Evolutionary conservation across 768 basidiomycete genomes (phyloP).

Genomic region (Boletus reticuloceps): DNA sequence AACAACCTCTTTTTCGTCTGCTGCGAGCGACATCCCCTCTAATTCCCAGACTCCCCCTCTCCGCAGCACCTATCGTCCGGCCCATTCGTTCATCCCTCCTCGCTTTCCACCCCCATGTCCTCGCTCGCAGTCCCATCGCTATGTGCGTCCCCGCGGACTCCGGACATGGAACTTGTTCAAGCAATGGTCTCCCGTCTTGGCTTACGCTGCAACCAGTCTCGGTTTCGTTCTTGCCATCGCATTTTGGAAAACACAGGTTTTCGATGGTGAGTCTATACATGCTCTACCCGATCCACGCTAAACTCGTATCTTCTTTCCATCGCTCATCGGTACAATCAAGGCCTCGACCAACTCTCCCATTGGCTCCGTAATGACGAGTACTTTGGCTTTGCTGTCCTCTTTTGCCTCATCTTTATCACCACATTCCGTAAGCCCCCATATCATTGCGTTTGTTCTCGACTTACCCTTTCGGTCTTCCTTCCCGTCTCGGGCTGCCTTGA

Average conservation of each 20-base stretch:
- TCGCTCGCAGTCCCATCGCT: conserved; percentile 27
- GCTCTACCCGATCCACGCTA: not conserved
- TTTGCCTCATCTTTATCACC: conserved; percentile 79
- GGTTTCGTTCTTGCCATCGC: conserved; percentile 79
- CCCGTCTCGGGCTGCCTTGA: conserved; percentile 5
- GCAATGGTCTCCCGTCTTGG: conserved; percentile 74
- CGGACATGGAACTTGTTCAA: conserved; percentile 59
- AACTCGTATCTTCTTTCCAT: not conserved
- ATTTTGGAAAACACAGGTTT: conserved; percentile 80
- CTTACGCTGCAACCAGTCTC: conserved; percentile 75
- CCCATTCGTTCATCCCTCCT: conserved; percentile 20
- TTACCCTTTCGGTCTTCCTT: conserved; percentile 8
- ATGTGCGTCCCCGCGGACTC: conserved; percentile 46
- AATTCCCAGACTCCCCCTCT: conserved; percentile 8
- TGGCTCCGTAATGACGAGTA: conserved; percentile 72
- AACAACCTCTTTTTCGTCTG: not conserved
- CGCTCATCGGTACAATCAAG: conserved; percentile 37
- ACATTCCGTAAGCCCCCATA: conserved; percentile 68
- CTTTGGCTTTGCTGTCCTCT: conserved; percentile 77
- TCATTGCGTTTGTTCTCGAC: conserved; percentile 3
- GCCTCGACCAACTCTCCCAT: conserved; percentile 76
- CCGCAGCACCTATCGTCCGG: conserved; percentile 15
- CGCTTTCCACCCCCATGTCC: conserved; percentile 17
- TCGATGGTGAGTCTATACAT: conserved; percentile 62
- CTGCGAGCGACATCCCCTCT: conserved; percentile 21